Percentiles rank a stretch among this genome's conserved stretches.
These are phyloP conservation scores for Powellomyces hirtus DNA, from an alignment of 192 early-diverging fungal genomes.

Conservation along the genomic window DNA sequence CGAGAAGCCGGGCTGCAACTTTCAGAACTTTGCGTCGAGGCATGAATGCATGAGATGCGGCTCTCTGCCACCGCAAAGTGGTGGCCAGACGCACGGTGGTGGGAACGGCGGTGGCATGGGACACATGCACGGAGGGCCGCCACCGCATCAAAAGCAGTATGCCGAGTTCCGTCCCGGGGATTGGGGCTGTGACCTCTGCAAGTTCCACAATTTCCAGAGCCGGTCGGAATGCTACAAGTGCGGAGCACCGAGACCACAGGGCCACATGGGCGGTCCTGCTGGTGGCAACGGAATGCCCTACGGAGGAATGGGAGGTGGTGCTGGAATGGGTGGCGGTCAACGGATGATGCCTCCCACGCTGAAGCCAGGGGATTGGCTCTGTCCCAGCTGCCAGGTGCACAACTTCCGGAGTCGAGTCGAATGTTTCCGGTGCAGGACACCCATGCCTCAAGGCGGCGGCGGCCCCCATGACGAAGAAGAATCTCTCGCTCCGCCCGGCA, in stretches of 20 bases:
- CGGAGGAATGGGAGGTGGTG: background rate
- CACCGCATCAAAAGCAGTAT: conserved; percentile 18
- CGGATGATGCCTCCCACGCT: background rate
- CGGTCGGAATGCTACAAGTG: conserved; percentile 66
- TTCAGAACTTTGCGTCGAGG: conserved; percentile 78
- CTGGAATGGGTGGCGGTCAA: background rate
- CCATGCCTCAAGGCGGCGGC: conserved; percentile 6
- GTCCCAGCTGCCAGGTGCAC: conserved; percentile 64
- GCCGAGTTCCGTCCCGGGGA: conserved; percentile 62
- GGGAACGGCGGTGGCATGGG: background rate
- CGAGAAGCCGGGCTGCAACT: conserved; percentile 58
- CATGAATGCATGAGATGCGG: conserved; percentile 66
- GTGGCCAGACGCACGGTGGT: background rate
- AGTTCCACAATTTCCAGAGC: conserved; percentile 76
- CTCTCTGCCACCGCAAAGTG: conserved; percentile 16
- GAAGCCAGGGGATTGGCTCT: conserved; percentile 55
- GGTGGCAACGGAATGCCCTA: background rate
- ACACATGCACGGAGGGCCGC: background rate
- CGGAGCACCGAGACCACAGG: conserved; percentile 26
- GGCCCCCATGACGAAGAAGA: background rate
- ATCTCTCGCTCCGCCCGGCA: background rate
- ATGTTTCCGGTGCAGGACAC: conserved; percentile 11
- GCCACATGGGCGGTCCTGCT: background rate
- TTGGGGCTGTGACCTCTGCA: conserved; percentile 64
- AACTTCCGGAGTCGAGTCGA: conserved; percentile 64